Conservation (phyloP, 106 monocot genomes). For the Acanthochlamys bracteata region DNA sequence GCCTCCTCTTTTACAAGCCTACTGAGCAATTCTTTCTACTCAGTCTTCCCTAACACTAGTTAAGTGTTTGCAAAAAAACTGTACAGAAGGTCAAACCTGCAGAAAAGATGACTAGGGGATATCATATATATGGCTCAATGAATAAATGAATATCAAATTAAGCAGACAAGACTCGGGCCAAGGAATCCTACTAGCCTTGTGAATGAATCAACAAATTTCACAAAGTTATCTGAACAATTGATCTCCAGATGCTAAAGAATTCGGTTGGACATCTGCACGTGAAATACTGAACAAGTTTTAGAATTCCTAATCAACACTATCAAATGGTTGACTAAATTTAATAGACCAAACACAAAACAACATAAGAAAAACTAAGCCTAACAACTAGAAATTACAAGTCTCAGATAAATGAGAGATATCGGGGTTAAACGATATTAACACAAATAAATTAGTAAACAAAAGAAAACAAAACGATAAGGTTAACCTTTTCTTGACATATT, state of each 20-base stretch:
- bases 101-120: background rate
- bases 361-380: background rate
- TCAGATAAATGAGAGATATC: background rate
- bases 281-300: background rate
- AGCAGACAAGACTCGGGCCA: background rate
- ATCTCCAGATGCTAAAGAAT: constrained; percentile 1
- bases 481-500: constrained; percentile 87
- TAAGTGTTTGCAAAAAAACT: background rate
- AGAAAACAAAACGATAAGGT: background rate
- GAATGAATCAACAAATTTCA: background rate
- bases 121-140: background rate
- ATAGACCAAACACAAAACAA: background rate
- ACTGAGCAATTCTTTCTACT: background rate
- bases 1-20: background rate
- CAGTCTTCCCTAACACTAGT: background rate
- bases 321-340: background rate
- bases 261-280: constrained; percentile 17
- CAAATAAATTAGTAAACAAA: background rate
- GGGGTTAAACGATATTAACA: background rate
- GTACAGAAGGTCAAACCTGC: background rate
- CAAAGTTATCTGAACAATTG: background rate
- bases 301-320: background rate
- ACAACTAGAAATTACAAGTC: background rate
- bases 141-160: background rate
- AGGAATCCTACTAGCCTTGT: background rate